Evolutionary conservation across 1,284 basidiomycete species (phyloP), one percentile per base, ranked within the genome.

Genomic region (Amylostereum areolatum): DNA sequence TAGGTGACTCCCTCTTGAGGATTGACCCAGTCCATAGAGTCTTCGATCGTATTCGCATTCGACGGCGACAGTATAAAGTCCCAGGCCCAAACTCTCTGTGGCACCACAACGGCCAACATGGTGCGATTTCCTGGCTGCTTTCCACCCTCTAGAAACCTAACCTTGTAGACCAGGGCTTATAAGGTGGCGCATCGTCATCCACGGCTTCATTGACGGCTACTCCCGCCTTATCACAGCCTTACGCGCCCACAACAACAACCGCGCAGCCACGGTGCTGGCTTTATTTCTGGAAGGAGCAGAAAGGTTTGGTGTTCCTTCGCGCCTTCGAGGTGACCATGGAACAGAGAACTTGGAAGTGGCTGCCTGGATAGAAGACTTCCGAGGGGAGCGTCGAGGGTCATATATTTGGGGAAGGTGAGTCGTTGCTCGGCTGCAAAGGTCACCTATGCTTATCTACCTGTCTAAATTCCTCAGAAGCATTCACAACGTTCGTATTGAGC

Each of bases 171-270:
- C n/a, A 58, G 55, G 52, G 25, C 53, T 66, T 11, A 67, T 68
- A 36, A 55, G 59, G 7, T 71, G 57, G 57, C 64, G 64, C 43
- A 62, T 69, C 33, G 62, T 71, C 7, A 63, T 67, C 8, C 69
- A 72, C 56, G 62, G 53, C 9, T 65, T 69, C 44, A 60, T 70
- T 18, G 68, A 72, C 57, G 66, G 70, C 2, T 59, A 58, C 31
- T 62, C 64, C 0, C 47, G 59, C 0, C 50, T 64, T 11, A 49
- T 70, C n/a, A 58, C 57, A 5, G 67, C 60, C 4, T 49, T 69
- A 11, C 50, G 47, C 1, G 61, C 55, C 4, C 58, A 52, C 53
- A 58, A 56, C 46, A 68, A 69, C 52, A 69, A 69, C 45, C 43
- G 50, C 3, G 53, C 63, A 1, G 11, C 33, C 4, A 68, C 66